Evolutionary conservation across 306 rosid species (phyloP), one percentile per base, ranked within the genome.

Genomic region (Elaeagnus macrophylla): DNA sequence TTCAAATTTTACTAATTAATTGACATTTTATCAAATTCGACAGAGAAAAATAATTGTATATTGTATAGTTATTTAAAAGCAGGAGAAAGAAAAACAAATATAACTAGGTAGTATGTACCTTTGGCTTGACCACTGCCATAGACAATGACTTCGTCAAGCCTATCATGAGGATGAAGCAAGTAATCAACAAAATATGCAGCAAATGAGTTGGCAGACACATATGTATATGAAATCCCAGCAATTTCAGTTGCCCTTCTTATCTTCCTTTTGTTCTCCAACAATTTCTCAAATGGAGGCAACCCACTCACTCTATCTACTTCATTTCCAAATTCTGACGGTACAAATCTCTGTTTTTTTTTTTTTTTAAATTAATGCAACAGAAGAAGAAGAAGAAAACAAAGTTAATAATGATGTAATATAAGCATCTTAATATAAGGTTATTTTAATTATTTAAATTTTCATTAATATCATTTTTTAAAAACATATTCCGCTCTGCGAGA

Each of bases 221-320:
- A 74, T 56, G 78, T 79, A 64, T 42, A 68, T 7, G 75, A 20
- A 32, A 74, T 74, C 36, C 68, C 68, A 9, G 77, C 80, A 15
- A 58, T 80, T 57, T 79, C 75, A 1, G 62, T 67, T 3, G 80
- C 80, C 52, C 80, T 71, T 58, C 84, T 71, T 10, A 79, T 68
- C 56, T 49, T 68, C 64, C 83, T 78, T 53, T 46, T 74, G 36
- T 60, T 74, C 10, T 12, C 80, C 11, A 67, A 73, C 51, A 71
- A 0, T 6, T 70, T 65, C 59, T 78, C 80, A 12, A 71, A 74
- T 0, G 84, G 71, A 5, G 72, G 70, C 53, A 78, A 60, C 7
- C 53, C 77, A 5, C 49, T 71, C 46, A 18, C 70, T 44, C 80
- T 74, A 11, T 67, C 75, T 1, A 20, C 72, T 56, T 74, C 80